These are phyloP conservation scores for Pseudogymnoascus sp. DNA, from an alignment of 2,329 filamentous ascomycete genomes.

Conservation along the genomic window DNA sequence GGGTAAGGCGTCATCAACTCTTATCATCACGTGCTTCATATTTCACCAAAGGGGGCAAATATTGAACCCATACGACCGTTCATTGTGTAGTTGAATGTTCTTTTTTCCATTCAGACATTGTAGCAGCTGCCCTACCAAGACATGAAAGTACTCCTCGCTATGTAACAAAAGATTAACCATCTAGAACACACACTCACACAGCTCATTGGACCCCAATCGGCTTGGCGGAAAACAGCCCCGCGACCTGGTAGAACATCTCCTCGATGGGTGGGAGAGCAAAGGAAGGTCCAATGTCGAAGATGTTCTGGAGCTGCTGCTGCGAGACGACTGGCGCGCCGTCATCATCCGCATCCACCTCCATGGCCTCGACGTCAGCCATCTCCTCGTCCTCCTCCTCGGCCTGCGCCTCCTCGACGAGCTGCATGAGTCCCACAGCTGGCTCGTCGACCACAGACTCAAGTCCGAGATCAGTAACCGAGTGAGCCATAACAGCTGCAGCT, in stretches of 20 bases:
- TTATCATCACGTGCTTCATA: neutral
- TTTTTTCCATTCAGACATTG: neutral
- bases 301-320: constrained; percentile 57
- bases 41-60: neutral
- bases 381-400: constrained; percentile 21
- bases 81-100: neutral
- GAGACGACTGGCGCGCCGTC: constrained; percentile 53
- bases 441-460: constrained; percentile 30
- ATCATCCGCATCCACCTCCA: constrained; percentile 38
- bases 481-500: constrained; percentile 42
- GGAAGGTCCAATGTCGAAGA: constrained; percentile 62
- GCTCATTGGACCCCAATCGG: constrained; percentile 24
- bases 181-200: neutral
- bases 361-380: constrained; percentile 30
- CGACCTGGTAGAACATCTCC: constrained; percentile 68
- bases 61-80: neutral
- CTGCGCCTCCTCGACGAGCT: constrained; percentile 21
- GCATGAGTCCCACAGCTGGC: constrained; percentile 28
- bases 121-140: neutral
- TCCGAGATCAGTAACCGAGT: constrained; percentile 46
- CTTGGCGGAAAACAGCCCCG: constrained; percentile 54
- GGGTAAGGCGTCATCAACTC: constrained; percentile 4
- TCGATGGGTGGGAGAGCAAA: constrained; percentile 64
- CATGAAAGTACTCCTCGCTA: constrained; percentile 10
- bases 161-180: neutral